A percentile compares a stretch with the other conserved stretches of the same genome.
Conservation (phyloP, 306 rosid genomes). For the Castanea sativa region DNA sequence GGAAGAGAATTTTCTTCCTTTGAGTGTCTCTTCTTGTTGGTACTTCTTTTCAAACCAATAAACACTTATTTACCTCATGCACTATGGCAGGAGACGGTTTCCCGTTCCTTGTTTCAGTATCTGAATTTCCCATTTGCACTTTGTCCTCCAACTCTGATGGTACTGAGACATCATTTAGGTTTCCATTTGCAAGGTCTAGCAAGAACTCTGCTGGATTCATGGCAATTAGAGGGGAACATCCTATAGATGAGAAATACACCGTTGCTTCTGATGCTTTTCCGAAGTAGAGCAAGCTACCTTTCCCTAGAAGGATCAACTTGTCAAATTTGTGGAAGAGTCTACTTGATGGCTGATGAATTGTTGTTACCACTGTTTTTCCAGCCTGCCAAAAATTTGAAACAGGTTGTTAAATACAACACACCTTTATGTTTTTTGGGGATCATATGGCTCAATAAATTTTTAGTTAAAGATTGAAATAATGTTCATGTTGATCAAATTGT, state of each 20-base stretch:
- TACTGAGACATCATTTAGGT: conserved; percentile 73
- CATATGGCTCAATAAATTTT: neutral
- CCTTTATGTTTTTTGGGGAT: neutral
- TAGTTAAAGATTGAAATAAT: neutral
- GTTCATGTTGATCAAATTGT: too few relatives aligned
- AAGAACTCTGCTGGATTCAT: conserved; percentile 98
- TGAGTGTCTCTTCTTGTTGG: neutral
- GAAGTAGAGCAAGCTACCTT: conserved; percentile 88
- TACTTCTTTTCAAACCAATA: conserved; percentile 1
- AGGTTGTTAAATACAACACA: neutral
- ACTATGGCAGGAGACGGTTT: conserved; percentile 79
- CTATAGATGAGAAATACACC: conserved; percentile 79
- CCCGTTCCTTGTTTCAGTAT: conserved; percentile 47
- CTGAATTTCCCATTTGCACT: conserved; percentile 68
- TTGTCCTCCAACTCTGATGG: conserved; percentile 90
- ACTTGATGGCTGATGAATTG: conserved; percentile 98
- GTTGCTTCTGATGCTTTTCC: conserved; percentile 90
- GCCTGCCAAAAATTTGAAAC: conserved; percentile 48
- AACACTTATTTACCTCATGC: conserved; percentile 65
- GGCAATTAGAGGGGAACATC: conserved; percentile 84
- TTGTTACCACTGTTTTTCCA: conserved; percentile 93
- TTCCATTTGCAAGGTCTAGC: conserved; percentile 95
- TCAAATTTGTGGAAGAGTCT: conserved; percentile 93
- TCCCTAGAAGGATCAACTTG: conserved; percentile 93
- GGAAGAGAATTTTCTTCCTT: neutral